These are phyloP conservation scores for Emergomyces africanus DNA, from an alignment of 2,329 filamentous ascomycete genomes.

Conservation along the genomic window DNA sequence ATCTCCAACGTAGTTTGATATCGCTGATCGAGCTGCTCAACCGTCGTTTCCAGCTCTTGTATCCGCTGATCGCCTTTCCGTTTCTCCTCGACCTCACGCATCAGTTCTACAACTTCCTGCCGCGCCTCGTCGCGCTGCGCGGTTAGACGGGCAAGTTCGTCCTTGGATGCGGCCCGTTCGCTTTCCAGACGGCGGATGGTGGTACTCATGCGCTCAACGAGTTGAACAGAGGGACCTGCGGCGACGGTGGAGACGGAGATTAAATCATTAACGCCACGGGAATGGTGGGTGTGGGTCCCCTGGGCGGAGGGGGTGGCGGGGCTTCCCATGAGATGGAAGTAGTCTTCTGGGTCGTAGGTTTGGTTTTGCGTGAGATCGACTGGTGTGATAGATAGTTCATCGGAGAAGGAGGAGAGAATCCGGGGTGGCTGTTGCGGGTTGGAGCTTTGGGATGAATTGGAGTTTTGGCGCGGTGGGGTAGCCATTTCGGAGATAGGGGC, in stretches of 20 bases:
- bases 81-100: constrained; percentile 71
- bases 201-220: constrained; percentile 92
- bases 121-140: constrained; percentile 84
- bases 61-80: constrained; percentile 48
- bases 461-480: constrained; percentile 36
- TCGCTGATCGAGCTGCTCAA: constrained; percentile 56
- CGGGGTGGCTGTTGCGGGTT: constrained; percentile 23
- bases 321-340: constrained; percentile 23
- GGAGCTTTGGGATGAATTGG: constrained; percentile 24
- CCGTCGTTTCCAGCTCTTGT: constrained; percentile 51
- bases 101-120: constrained; percentile 78
- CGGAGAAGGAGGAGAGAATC: constrained; percentile 10
- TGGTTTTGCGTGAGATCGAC: constrained; percentile 30
- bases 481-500: constrained; percentile 23
- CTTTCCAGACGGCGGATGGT: constrained; percentile 82
- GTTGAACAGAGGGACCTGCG: constrained; percentile 82
- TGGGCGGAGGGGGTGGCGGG: constrained; percentile 27
- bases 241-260: constrained; percentile 80
- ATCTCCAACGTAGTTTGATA: constrained; percentile 90
- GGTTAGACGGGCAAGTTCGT: constrained; percentile 69
- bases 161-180: constrained; percentile 77
- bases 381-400: constrained; percentile 30
- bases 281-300: constrained; percentile 22
- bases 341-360: constrained; percentile 37
- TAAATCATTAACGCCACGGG: constrained; percentile 65